Percentiles rank a stretch among this genome's conserved stretches.
Conservation (phyloP, 2,329 filamentous ascomycete species). For the Microsporum audouinii region DNA sequence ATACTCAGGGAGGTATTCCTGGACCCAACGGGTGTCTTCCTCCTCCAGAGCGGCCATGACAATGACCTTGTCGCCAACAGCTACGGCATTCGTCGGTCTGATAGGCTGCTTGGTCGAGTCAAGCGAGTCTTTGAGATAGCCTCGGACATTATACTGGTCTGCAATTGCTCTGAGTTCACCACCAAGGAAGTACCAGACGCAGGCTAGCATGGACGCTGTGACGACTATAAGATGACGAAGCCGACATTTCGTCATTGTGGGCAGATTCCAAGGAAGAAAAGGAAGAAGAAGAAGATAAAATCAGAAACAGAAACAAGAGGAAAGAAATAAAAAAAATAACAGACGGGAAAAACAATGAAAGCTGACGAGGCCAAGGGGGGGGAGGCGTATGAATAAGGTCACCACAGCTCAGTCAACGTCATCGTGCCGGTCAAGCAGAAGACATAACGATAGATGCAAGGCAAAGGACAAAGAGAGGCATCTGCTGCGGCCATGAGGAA, state of each 20-base stretch:
- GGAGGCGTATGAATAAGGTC: not conserved
- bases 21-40: conserved; percentile 38
- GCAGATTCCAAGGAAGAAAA: not conserved
- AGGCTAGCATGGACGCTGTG: not conserved
- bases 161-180: not conserved
- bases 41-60: conserved; percentile 36
- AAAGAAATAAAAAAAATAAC: not conserved
- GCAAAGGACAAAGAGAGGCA: not conserved
- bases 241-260: conserved; percentile 1
- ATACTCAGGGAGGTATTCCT: conserved; percentile 36
- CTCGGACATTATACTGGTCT: conserved; percentile 1
- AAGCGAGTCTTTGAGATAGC: conserved; percentile 1
- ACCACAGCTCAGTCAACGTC: not conserved
- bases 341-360: not conserved
- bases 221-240: conserved; percentile 1
- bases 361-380: not conserved
- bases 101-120: not conserved
- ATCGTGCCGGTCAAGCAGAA: not conserved
- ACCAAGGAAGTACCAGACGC: not conserved
- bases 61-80: conserved; percentile 13
- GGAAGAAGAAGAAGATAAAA: not conserved
- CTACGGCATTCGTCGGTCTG: not conserved
- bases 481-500: not conserved
- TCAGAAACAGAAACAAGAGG: not conserved
- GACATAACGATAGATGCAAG: not conserved